These are phyloP conservation scores for Hericium coralloides DNA, from an alignment of 768 basidiomycete genomes.

Conservation along the genomic window DNA sequence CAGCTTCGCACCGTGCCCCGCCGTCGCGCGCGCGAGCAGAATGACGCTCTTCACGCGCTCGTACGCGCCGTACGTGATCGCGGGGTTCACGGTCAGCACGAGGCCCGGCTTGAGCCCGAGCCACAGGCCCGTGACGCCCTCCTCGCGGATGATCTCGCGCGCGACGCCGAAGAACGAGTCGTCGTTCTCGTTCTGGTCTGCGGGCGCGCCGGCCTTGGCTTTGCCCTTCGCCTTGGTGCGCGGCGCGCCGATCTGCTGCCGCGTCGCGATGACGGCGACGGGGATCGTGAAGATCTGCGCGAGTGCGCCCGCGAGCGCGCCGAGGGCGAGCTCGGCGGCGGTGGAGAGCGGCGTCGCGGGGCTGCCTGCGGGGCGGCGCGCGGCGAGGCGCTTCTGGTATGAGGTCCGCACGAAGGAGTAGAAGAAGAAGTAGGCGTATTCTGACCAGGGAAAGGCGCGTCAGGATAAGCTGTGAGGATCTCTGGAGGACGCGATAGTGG, in stretches of 20 bases:
- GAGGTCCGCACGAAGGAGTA: slow-evolving; percentile 84
- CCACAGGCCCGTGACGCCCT: slow-evolving; percentile 86
- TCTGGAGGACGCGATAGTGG: background rate
- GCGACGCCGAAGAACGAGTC: slow-evolving; percentile 77
- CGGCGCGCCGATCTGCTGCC: slow-evolving; percentile 80
- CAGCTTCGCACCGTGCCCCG: slow-evolving; percentile 43
- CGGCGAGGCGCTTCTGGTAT: slow-evolving; percentile 64
- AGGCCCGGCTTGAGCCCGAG: slow-evolving; percentile 85
- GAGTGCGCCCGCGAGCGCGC: slow-evolving; percentile 86
- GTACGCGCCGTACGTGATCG: slow-evolving; percentile 93
- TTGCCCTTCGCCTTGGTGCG: slow-evolving; percentile 4
- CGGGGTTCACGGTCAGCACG: slow-evolving; percentile 95
- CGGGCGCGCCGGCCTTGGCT: slow-evolving; percentile 5
- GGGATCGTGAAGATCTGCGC: slow-evolving; percentile 99
- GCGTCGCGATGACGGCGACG: slow-evolving; percentile 93
- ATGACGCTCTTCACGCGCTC: slow-evolving; percentile 81
- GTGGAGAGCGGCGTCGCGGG: slow-evolving; percentile 60
- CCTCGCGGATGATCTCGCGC: slow-evolving; percentile 80
- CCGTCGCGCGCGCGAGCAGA: slow-evolving; percentile 43
- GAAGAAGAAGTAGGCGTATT: slow-evolving; percentile 99
- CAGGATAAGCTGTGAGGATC: slow-evolving; percentile 35
- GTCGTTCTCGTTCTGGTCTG: slow-evolving; percentile 29
- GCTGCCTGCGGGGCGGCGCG: slow-evolving; percentile 49
- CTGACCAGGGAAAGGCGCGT: slow-evolving; percentile 67
- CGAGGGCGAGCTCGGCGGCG: slow-evolving; percentile 74